Conservation (phyloP, 2,329 filamentous ascomycete genomes). For the Penicillium nordicum region DNA sequence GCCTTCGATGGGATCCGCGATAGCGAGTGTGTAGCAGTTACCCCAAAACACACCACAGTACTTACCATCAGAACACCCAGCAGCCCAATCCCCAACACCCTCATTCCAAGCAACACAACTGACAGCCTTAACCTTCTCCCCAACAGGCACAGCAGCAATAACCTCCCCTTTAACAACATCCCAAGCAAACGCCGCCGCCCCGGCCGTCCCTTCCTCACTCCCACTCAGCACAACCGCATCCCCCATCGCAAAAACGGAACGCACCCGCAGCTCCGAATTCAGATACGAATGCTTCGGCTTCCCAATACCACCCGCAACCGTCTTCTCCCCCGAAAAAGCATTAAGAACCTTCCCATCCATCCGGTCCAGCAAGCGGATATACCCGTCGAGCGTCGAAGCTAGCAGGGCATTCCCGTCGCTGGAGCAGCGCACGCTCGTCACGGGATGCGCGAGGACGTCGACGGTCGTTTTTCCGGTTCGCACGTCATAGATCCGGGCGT, state of each 20-base stretch:
- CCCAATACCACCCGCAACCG: constrained; percentile 39
- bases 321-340: constrained; percentile 56
- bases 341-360: constrained; percentile 69
- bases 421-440: constrained; percentile 73
- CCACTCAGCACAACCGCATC: constrained; percentile 78
- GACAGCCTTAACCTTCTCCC: constrained; percentile 41
- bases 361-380: constrained; percentile 76
- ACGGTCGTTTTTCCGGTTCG: constrained; percentile 67
- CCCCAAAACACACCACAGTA: background rate
- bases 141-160: constrained; percentile 56
- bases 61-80: constrained; percentile 43
- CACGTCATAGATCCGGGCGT: constrained; percentile 77
- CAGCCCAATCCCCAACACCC: constrained; percentile 38
- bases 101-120: constrained; percentile 48
- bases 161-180: constrained; percentile 73
- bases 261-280: constrained; percentile 71
- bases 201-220: constrained; percentile 57
- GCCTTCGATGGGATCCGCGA: too few species aligned
- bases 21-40: too few species aligned
- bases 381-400: constrained; percentile 71
- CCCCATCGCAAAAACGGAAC: constrained; percentile 69
- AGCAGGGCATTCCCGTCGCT: constrained; percentile 71
- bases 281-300: constrained; percentile 38
- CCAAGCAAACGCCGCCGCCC: constrained; percentile 60
- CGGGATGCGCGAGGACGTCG: constrained; percentile 64